A percentile compares a stretch with the other conserved stretches of the same genome.
phyloP scores from a whole-genome alignment of 179 eudicot species.

The Silene vulgaris region DNA sequence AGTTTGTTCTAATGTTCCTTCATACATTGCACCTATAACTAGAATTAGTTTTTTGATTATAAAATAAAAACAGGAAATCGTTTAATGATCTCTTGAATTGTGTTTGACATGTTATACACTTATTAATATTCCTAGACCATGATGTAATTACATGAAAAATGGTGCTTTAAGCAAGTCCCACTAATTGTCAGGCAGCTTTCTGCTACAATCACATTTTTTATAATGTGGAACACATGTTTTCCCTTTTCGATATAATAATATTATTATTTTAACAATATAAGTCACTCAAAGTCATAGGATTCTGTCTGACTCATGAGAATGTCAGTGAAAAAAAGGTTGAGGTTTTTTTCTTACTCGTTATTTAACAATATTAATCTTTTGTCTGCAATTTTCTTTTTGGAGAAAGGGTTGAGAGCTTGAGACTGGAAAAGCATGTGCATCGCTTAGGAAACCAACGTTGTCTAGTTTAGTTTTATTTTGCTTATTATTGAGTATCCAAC shows the following conservation, averaged over 20 bases:
- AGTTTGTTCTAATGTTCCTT: too few species aligned
- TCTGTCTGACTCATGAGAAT: constrained; percentile 22
- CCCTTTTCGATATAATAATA: constrained; percentile 12
- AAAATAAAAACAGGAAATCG: neutral
- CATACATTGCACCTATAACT: too few species aligned
- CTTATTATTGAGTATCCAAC: neutral
- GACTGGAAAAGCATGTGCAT: constrained; percentile 12
- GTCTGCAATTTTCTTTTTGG: constrained; percentile 17
- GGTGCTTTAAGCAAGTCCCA: constrained; percentile 18
- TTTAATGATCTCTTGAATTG: neutral
- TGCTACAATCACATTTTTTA: neutral
- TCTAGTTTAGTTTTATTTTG: neutral
- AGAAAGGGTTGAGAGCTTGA: neutral
- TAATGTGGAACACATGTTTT: constrained; percentile 33
- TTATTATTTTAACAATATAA: neutral
- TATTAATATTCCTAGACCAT: neutral
- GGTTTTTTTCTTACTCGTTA: neutral
- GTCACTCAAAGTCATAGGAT: constrained; percentile 24
- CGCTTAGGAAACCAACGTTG: constrained; percentile 20
- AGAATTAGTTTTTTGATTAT: neutral
- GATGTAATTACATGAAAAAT: neutral
- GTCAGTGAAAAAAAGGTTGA: constrained; percentile 11
- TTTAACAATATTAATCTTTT: neutral
- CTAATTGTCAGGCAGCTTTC: constrained; percentile 21
- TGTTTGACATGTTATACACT: constrained; percentile 4